phyloP scores from a whole-genome alignment of 2,329 filamentous ascomycete species.

The Amesomyces nigricolor region DNA sequence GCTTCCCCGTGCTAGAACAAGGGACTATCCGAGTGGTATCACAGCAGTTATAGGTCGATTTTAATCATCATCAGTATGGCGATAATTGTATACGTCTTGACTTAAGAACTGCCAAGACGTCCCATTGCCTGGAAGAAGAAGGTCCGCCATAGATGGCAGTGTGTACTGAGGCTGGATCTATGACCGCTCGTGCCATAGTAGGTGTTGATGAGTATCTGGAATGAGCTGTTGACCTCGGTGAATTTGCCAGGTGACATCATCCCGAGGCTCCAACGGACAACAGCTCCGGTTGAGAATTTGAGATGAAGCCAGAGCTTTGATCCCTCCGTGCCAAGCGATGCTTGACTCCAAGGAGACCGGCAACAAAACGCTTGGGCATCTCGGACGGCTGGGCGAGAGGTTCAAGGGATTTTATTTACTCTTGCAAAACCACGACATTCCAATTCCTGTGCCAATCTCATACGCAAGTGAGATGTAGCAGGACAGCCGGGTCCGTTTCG shows the following conservation, averaged over 20 bases:
- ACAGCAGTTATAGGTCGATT: not conserved
- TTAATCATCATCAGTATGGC: not conserved
- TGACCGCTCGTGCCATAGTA: too few species aligned
- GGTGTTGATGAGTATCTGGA: too few species aligned
- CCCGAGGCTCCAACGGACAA: not conserved
- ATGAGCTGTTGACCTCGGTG: not conserved
- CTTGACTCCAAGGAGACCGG: not conserved
- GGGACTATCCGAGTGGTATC: not conserved
- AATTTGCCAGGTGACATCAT: conserved; percentile 3
- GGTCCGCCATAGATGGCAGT: too few species aligned
- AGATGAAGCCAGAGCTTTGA: not conserved
- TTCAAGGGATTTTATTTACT: too few species aligned
- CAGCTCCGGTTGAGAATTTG: not conserved
- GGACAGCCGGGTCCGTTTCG: not conserved
- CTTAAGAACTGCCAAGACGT: too few species aligned
- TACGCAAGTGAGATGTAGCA: conserved; percentile 18
- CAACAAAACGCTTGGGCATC: not conserved
- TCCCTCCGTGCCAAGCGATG: not conserved
- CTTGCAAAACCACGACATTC: not conserved
- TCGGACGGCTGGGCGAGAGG: not conserved
- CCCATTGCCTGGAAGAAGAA: too few species aligned
- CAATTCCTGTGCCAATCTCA: conserved; percentile 21
- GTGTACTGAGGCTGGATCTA: too few species aligned
- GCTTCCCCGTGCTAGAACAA: not conserved
- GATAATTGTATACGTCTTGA: not conserved